Evolutionary conservation across 805 yeast genomes (phyloP).

Genomic region (Wickerhamomyces silvicola): DNA sequence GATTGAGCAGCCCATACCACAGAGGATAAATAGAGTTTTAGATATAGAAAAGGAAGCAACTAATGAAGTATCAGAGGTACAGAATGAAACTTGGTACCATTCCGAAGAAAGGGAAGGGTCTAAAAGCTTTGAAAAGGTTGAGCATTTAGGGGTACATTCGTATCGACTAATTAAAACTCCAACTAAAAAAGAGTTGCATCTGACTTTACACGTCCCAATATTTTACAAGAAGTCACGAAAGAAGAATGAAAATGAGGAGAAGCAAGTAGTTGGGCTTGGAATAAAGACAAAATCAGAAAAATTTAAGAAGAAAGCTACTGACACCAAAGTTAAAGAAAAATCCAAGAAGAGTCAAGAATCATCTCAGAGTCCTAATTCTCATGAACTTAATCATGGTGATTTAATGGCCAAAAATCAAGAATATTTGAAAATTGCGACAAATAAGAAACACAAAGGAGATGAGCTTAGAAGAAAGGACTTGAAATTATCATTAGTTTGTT

Average conservation of each 20-base stretch:
- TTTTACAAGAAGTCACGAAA: slow-evolving; percentile 7
- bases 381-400: not conserved
- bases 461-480: slow-evolving; percentile 1
- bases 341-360: not conserved
- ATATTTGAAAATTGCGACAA: slow-evolving; percentile 5
- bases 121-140: slow-evolving; percentile 6
- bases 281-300: too few relatives aligned
- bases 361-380: not conserved
- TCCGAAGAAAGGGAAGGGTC: slow-evolving; percentile 3
- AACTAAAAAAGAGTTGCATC: not conserved
- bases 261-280: not conserved
- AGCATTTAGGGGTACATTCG: slow-evolving; percentile 8
- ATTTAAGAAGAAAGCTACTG: not conserved
- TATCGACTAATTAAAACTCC: slow-evolving; percentile 3
- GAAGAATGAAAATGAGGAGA: not conserved
- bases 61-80: not conserved
- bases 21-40: not conserved
- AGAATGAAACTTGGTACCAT: too few relatives aligned
- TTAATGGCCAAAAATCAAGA: not conserved
- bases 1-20: not conserved
- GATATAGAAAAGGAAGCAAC: not conserved
- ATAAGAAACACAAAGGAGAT: slow-evolving; percentile 17
- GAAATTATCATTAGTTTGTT: slow-evolving; percentile 6
- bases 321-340: too few relatives aligned
- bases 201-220: slow-evolving; percentile 12